A percentile compares a stretch with the other conserved stretches of the same genome.
phyloP scores from a whole-genome alignment of 2,329 filamentous ascomycete genomes.

The Paramyrothecium roridum region DNA sequence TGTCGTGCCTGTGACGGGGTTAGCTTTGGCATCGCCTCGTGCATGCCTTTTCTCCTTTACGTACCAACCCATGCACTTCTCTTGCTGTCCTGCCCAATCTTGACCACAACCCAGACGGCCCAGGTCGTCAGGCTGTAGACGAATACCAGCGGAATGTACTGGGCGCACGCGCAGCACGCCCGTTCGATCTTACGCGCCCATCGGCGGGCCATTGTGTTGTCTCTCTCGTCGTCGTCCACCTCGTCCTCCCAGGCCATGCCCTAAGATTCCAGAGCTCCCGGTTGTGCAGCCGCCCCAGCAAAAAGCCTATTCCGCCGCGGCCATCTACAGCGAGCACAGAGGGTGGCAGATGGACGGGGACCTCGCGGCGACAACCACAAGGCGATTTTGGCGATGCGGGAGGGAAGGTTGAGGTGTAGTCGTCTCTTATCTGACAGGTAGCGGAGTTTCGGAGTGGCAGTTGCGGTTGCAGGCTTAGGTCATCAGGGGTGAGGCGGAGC shows the following conservation, averaged over 20 bases:
- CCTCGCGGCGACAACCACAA: background rate
- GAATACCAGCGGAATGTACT: constrained; percentile 84
- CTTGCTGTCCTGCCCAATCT: constrained; percentile 59
- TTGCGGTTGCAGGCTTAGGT: constrained; percentile 14
- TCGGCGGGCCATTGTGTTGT: constrained; percentile 48
- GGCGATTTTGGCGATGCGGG: background rate
- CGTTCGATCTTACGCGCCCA: constrained; percentile 74
- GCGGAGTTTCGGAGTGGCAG: constrained; percentile 1
- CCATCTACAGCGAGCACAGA: constrained; percentile 1
- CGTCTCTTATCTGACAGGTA: background rate
- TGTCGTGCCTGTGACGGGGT: constrained; percentile 38
- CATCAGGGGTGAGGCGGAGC: constrained; percentile 18
- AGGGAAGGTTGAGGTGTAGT: background rate
- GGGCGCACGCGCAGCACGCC: constrained; percentile 74
- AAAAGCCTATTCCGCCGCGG: background rate
- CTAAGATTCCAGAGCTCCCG: too few relatives aligned
- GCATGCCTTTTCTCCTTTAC: constrained; percentile 12
- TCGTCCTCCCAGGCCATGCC: constrained; percentile 10
- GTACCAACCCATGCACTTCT: constrained; percentile 57
- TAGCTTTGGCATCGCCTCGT: background rate
- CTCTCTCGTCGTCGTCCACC: constrained; percentile 8
- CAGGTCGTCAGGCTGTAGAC: constrained; percentile 90
- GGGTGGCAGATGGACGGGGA: background rate
- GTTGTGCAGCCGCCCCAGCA: too few relatives aligned
- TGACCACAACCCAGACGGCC: constrained; percentile 84